These are phyloP conservation scores for Peronospora destructor DNA, from an alignment of 352 stramenopile genomes.

Conservation along the genomic window DNA sequence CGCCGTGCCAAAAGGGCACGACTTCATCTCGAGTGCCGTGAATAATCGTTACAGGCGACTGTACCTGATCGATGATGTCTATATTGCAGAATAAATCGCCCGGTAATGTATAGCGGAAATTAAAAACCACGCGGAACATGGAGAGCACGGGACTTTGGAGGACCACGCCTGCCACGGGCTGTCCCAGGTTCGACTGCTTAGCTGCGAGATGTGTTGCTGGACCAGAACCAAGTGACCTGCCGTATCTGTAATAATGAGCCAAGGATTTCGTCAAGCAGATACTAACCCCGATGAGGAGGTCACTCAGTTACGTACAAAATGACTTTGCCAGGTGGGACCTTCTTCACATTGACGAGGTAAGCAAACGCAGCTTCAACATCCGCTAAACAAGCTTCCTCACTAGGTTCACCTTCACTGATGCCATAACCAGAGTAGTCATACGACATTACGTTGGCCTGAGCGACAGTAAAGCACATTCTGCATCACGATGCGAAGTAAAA, in stretches of 20 bases:
- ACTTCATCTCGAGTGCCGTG: constrained; percentile 98
- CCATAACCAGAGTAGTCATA: constrained; percentile 98
- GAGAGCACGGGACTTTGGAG: constrained; percentile 94
- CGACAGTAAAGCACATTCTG: not conserved
- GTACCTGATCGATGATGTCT: constrained; percentile 85
- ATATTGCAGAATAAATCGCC: constrained; percentile 98
- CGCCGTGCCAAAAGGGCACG: constrained; percentile 97
- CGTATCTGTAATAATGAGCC: constrained; percentile 48
- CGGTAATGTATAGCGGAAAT: constrained; percentile 96
- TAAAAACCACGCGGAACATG: constrained; percentile 96
- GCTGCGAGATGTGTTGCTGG: constrained; percentile 94
- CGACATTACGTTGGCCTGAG: constrained; percentile 80
- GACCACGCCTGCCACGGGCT: constrained; percentile 92
- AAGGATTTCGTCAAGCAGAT: constrained; percentile 1
- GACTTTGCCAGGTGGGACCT: constrained; percentile 89
- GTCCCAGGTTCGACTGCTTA: constrained; percentile 85
- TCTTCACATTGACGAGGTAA: constrained; percentile 90
- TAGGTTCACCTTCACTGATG: constrained; percentile 89
- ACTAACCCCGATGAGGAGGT: not conserved
- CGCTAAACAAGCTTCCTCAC: constrained; percentile 91
- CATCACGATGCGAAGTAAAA: not conserved
- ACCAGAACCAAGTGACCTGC: constrained; percentile 87
- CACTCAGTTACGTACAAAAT: constrained; percentile 84
- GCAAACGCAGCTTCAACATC: constrained; percentile 94
- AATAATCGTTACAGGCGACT: constrained; percentile 95